Evolutionary conservation across 192 early-diverging fungal species (phyloP), one percentile per base, ranked within the genome.

Genomic region (Podila epicladia): DNA sequence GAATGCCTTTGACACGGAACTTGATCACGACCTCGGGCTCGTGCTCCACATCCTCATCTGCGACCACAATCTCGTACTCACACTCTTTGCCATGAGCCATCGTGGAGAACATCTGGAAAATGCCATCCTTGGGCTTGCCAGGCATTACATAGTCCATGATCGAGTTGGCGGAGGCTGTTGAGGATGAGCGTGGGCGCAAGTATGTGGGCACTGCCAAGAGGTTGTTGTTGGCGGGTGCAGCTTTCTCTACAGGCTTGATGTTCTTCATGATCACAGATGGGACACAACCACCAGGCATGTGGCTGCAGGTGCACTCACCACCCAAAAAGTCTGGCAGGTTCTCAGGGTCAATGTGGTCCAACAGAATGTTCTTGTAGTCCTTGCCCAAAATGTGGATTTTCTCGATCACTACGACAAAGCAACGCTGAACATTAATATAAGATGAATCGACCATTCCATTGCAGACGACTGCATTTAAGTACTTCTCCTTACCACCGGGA

Each of bases 291-390:
- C 93, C 94, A 17, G 89, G 85, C 86, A 94, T 91, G 69, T 94
- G 93, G 48, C 85, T 85, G 75, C 93, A 95, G 19, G 84, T 87
- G 49, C 94, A 95, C 13, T 75, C 68, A 32, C 94, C 94, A 29
- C 94, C 94, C 26, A 95, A 72, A 37, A 93, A 93, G 22, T 78
- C 59, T 15, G 94, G 94, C 24, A 95, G 70, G 51, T 90, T 94
- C 58, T 93, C 88, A 5, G 87, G 83, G 13, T 86, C 77, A 15
- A 95, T 90, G 72, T 93, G 86, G 13, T 90, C 73, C 38, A 93
- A 74, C 62, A 95, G 82, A 13, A 83, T 64, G 17, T 82, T 59
- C 41, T 91, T 71, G 64, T 88, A 91, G 63, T 92, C 90, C 53
- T 83, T 86, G 51, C 90, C 89, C 12, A 93, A 73, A 48, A 94